Conservation (phyloP, 352 stramenopile genomes). For the Globisporangium lucens region DNA sequence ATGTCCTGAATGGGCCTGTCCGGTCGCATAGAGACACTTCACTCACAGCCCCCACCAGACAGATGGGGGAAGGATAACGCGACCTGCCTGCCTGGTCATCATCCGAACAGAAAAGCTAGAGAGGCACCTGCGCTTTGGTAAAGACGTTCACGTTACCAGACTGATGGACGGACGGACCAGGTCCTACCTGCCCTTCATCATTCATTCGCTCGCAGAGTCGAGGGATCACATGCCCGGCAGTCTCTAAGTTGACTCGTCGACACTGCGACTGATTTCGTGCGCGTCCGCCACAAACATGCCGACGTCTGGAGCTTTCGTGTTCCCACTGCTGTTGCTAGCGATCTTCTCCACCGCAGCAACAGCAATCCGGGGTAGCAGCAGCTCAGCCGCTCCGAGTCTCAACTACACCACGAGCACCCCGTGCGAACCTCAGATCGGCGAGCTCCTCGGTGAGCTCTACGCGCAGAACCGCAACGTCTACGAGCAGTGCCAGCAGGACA, state of each 20-base stretch:
- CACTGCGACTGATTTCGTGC: neutral
- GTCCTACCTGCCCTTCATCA: neutral
- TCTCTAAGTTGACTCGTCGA: neutral
- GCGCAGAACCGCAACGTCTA: neutral
- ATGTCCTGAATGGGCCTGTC: neutral
- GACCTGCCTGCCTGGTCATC: neutral
- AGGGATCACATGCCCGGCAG: neutral
- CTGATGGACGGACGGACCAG: neutral
- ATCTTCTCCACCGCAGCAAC: neutral
- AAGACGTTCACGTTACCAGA: neutral
- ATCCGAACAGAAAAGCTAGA: neutral
- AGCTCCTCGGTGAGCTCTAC: conserved; percentile 2
- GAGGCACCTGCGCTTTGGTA: neutral
- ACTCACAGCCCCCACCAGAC: neutral
- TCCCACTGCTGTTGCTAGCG: neutral
- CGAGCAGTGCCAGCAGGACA: conserved; percentile 4
- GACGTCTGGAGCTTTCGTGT: neutral
- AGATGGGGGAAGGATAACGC: too few species aligned
- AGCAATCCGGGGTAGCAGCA: neutral
- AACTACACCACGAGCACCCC: neutral
- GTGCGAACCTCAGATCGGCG: neutral
- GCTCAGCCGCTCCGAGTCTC: neutral
- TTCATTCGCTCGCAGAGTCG: neutral
- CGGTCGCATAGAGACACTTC: neutral
- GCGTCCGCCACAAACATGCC: neutral